phyloP scores from a whole-genome alignment of 164 flowering plant genomes.

The Akebia trifoliata region DNA sequence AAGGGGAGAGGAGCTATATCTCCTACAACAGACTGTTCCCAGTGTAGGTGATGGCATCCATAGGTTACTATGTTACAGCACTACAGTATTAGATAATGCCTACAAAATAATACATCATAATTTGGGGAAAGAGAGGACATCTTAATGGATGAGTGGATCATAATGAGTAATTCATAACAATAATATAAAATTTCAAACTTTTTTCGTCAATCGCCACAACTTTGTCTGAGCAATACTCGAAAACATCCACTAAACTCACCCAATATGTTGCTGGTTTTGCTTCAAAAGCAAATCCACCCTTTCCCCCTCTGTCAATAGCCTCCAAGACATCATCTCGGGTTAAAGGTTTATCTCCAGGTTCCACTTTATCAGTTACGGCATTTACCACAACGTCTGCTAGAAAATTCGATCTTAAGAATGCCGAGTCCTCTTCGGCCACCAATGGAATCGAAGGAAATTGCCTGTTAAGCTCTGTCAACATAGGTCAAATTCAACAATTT shows the following conservation, averaged over 20 bases:
- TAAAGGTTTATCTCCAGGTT: slow-evolving; percentile 25
- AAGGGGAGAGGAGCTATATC: no score
- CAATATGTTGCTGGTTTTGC: slow-evolving; percentile 74
- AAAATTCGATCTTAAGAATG: slow-evolving; percentile 53
- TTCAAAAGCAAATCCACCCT: slow-evolving; percentile 54
- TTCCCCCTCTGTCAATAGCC: slow-evolving; percentile 92
- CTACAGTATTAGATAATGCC: background rate
- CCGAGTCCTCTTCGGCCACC: slow-evolving; percentile 96
- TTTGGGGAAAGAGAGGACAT: no score
- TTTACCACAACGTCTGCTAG: slow-evolving; percentile 48
- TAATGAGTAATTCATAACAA: no score
- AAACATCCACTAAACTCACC: slow-evolving; percentile 35
- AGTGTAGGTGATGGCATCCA: no score
- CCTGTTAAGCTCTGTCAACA: slow-evolving; percentile 56
- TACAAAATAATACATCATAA: background rate
- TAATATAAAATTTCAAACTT: no score
- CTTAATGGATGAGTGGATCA: no score
- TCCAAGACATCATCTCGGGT: slow-evolving; percentile 47
- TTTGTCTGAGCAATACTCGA: background rate
- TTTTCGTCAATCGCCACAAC: background rate
- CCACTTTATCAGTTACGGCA: slow-evolving; percentile 50
- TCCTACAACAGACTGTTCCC: no score
- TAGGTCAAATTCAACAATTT: slow-evolving; percentile 4
- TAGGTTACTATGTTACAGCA: no score
- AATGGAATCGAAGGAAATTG: slow-evolving; percentile 74